Percentiles rank a stretch among this genome's conserved stretches.
phyloP scores from a whole-genome alignment of 2,329 filamentous ascomycete genomes.

The Magnaporthiopsis incrustans region DNA sequence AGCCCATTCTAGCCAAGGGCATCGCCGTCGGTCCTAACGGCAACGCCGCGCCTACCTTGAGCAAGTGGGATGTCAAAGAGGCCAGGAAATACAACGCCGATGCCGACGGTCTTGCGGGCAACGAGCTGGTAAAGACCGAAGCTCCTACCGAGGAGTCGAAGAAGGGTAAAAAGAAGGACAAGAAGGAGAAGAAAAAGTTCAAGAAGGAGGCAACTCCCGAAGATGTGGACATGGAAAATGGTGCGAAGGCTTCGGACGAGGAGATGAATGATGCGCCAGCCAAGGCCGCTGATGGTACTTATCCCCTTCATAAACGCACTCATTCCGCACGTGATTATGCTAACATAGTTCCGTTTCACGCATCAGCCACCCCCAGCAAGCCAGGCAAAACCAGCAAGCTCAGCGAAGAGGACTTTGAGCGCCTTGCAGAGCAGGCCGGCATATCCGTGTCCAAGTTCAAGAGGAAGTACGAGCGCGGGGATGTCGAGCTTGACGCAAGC shows the following conservation, averaged over 20 bases:
- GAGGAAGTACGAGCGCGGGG: conserved; percentile 68
- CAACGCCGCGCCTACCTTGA: conserved; percentile 47
- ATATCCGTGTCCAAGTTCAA: conserved; percentile 70
- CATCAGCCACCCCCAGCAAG: conserved; percentile 18
- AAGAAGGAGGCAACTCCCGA: conserved; percentile 15
- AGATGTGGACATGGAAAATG: conserved; percentile 14
- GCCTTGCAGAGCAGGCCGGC: conserved; percentile 57
- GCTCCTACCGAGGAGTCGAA: conserved; percentile 18
- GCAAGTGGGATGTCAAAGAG: conserved; percentile 89
- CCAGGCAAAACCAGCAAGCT: conserved; percentile 27
- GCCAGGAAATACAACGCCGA: conserved; percentile 91
- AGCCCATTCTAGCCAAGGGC: conserved; percentile 72
- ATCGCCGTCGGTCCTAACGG: conserved; percentile 69
- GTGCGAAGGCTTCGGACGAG: conserved; percentile 10
- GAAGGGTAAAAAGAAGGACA: conserved; percentile 24
- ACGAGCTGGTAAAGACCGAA: conserved; percentile 51
- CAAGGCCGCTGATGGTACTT: conserved; percentile 12
- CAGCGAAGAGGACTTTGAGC: conserved; percentile 48
- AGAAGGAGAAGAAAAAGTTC: conserved; percentile 29
- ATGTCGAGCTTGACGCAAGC: conserved; percentile 58
- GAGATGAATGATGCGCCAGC: conserved; percentile 8
- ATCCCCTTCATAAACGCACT: not conserved
- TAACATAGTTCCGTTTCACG: not conserved
- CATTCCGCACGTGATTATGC: not conserved
- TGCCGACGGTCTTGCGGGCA: conserved; percentile 72